Base-by-base conservation (phyloP, 75 land plant genomes). In the Isoetes taiwanensis region DNA sequence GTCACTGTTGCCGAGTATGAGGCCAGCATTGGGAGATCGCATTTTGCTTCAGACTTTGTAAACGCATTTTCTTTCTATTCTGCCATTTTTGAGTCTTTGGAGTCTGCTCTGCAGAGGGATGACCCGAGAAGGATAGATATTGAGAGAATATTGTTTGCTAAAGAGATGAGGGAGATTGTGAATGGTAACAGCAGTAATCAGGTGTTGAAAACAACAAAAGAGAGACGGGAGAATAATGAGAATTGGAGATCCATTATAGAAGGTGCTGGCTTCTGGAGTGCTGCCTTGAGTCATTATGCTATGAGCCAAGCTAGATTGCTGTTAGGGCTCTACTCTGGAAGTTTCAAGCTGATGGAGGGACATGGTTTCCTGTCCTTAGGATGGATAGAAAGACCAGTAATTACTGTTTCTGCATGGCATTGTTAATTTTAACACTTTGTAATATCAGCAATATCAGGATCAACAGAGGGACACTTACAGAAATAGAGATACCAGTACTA, bases 1-100 rank as follows among this genome's bases (percentile, higher is more conserved):
- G 77, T 86, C 4, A 91, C 97, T 1, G 61, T 91, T 14, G 84
- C 85, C 12, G 94, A 91, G 64, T 80, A 80, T 64, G 97, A 91
- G 43, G 78, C 72, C n/a, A 56, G 66, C 42, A 57, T 85, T 48
- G 83, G 83, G 61, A 63, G 71, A 26, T 66, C 57, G 25, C 70
- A 61, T 3, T 86, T 76, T 56, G 30, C 56, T 4, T 26, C 61
- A 14, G 78, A 80, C 38, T 78, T 91, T 59, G 61, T 63, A 20
- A 75, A 59, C 56, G 84, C 91, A 0, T 43, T 83, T 26, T 56
- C 52, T 2, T 81, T 83, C 68, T 86, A 80, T 64, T 52, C 77
- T 17, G 76, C 94, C 19, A 39, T 83, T 32, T 86, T 91, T 52
- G 94, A 91, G 38, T 80, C 94, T n/a, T 70, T 91, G 53, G 97